A percentile compares a stretch with the other conserved stretches of the same genome.
phyloP scores from a whole-genome alignment of 163 green algal species.

The Chlorella variabilis region DNA sequence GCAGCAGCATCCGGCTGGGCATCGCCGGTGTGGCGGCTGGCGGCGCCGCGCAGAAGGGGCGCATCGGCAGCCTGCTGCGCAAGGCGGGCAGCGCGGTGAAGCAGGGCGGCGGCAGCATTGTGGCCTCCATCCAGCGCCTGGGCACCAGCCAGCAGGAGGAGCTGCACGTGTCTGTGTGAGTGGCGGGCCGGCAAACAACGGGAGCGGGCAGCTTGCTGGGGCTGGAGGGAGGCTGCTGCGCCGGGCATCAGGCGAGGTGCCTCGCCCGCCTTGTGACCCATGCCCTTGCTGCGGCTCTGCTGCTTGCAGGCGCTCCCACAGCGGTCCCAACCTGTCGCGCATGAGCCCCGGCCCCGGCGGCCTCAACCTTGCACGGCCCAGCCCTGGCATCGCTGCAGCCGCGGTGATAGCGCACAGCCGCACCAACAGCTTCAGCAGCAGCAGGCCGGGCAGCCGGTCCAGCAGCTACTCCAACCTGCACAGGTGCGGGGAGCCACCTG shows the following conservation, averaged over 20 bases:
- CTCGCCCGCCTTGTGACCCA: too few relatives aligned
- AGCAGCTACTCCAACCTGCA: constrained; percentile 20
- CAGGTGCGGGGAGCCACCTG: not conserved
- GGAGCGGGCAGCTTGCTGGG: too few relatives aligned
- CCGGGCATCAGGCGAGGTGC: not conserved
- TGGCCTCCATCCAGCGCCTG: constrained; percentile 28
- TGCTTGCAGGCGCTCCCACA: constrained; percentile 1
- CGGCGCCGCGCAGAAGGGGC: constrained; percentile 3
- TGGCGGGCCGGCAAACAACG: too few relatives aligned
- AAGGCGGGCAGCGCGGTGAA: constrained; percentile 22
- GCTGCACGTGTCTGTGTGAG: constrained; percentile 4
- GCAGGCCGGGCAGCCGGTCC: constrained; percentile 26
- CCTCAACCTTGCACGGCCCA: constrained; percentile 7
- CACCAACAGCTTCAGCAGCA: constrained; percentile 28
- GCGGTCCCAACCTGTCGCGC: not conserved
- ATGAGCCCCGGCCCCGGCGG: not conserved
- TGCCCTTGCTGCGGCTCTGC: not conserved
- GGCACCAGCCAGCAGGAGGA: constrained; percentile 27
- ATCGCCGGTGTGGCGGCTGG: not conserved
- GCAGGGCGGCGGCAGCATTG: constrained; percentile 9
- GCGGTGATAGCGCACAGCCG: constrained; percentile 29
- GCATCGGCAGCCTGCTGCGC: constrained; percentile 31
- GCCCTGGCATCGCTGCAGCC: not conserved
- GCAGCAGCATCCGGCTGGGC: constrained; percentile 17
- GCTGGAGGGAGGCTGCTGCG: not conserved